phyloP scores from a whole-genome alignment of 768 basidiomycete species.

The Podaxis pistillaris region DNA sequence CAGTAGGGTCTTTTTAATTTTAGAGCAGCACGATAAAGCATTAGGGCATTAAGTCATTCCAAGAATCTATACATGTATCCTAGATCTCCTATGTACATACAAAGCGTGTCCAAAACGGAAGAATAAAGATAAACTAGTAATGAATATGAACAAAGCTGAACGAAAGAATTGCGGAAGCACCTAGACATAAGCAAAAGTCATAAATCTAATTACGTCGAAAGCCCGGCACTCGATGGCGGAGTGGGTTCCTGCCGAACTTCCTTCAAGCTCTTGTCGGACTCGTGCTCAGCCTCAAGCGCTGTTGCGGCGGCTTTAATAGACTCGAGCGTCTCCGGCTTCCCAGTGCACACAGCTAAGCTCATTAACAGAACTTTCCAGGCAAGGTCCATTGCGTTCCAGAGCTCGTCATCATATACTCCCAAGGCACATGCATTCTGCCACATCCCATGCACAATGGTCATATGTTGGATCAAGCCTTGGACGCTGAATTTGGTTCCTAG shows the following conservation, averaged over 20 bases:
- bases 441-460: conserved; percentile 55
- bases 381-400: conserved; percentile 68
- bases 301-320: neutral
- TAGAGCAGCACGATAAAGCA: neutral
- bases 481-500: conserved; percentile 41
- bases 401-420: conserved; percentile 60
- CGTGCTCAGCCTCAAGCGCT: neutral
- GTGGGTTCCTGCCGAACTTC: neutral
- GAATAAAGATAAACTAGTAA: conserved; percentile 7
- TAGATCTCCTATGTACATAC: neutral
- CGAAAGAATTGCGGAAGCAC: neutral
- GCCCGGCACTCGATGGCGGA: neutral
- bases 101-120: neutral
- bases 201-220: too few species aligned
- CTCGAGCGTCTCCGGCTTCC: conserved; percentile 24
- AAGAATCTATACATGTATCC: neutral
- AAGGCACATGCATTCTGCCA: conserved; percentile 73
- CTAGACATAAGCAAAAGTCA: neutral
- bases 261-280: neutral
- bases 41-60: neutral
- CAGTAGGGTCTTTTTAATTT: neutral
- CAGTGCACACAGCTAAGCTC: conserved; percentile 53
- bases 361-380: conserved; percentile 68
- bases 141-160: conserved; percentile 2
- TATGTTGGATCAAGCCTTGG: conserved; percentile 46